Percentiles rank a stretch among this genome's conserved stretches.
phyloP scores from a whole-genome alignment of 306 rosid species.

The Lupinus albus region DNA sequence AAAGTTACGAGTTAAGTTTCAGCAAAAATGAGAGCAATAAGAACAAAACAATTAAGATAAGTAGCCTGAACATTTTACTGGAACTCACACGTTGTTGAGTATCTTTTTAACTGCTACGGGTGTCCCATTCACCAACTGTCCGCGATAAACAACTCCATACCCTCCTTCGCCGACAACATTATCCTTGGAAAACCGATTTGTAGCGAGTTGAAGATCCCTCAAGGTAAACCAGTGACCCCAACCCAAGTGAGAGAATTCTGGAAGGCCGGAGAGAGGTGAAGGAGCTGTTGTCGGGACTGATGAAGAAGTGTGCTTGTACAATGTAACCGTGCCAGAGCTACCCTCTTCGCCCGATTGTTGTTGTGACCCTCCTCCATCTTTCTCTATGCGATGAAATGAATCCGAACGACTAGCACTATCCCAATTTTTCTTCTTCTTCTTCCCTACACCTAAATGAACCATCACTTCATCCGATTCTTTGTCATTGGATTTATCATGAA shows the following conservation, averaged over 20 bases:
- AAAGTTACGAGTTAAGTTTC: slow-evolving; percentile 32
- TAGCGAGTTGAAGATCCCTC: slow-evolving; percentile 89
- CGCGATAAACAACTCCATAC: slow-evolving; percentile 85
- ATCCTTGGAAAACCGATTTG: slow-evolving; percentile 76
- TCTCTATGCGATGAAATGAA: slow-evolving; percentile 68
- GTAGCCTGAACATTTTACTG: slow-evolving; percentile 19
- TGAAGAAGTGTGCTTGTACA: slow-evolving; percentile 65
- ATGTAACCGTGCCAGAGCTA: slow-evolving; percentile 64
- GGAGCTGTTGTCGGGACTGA: slow-evolving; percentile 68
- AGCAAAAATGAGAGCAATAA: slow-evolving; percentile 31
- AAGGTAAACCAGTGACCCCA: slow-evolving; percentile 99
- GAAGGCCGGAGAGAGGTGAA: slow-evolving; percentile 81
- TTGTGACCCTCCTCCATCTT: slow-evolving; percentile 61
- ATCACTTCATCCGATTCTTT: slow-evolving; percentile 76
- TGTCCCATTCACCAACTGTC: slow-evolving; percentile 81
- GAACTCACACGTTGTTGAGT: slow-evolving; percentile 86
- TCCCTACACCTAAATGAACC: slow-evolving; percentile 79
- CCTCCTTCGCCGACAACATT: slow-evolving; percentile 96
- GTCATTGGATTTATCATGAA: slow-evolving; percentile 78
- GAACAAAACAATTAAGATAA: slow-evolving; percentile 30
- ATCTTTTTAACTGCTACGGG: slow-evolving; percentile 93
- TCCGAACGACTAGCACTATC: slow-evolving; percentile 67
- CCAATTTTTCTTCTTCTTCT: slow-evolving; percentile 59
- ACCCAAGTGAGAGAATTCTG: slow-evolving; percentile 90
- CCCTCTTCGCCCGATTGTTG: slow-evolving; percentile 78